These are phyloP conservation scores for Syzygium syzygioides DNA, from an alignment of 441 rosid genomes.

Conservation along the genomic window DNA sequence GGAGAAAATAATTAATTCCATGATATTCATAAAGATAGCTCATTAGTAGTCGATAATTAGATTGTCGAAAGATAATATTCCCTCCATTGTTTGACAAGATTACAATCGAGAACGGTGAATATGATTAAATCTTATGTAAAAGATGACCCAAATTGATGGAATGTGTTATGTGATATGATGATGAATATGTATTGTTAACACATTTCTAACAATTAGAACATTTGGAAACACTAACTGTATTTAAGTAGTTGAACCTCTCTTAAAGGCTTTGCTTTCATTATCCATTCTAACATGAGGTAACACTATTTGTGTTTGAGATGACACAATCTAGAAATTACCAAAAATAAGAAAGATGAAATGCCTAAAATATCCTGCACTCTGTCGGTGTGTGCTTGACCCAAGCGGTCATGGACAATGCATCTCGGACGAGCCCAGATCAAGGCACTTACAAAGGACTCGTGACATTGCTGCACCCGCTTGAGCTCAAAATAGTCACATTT, in stretches of 20 bases:
- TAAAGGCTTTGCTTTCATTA: background rate
- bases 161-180: no score
- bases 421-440: background rate
- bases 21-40: background rate
- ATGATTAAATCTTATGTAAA: no score
- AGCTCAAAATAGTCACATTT: background rate
- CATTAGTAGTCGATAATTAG: background rate
- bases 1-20: background rate
- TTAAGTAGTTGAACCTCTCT: background rate
- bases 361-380: background rate
- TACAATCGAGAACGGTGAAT: no score
- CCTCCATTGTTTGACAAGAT: no score
- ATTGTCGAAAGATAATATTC: no score
- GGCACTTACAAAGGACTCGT: background rate
- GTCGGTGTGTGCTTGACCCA: background rate
- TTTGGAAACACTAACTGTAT: background rate
- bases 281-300: background rate
- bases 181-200: no score
- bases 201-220: background rate
- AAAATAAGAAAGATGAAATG: background rate
- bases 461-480: background rate
- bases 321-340: background rate
- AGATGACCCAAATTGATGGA: no score
- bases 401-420: background rate
- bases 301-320: background rate